phyloP scores from a whole-genome alignment of 2,329 filamentous ascomycete genomes.

The Aspergillus carbonarius region DNA sequence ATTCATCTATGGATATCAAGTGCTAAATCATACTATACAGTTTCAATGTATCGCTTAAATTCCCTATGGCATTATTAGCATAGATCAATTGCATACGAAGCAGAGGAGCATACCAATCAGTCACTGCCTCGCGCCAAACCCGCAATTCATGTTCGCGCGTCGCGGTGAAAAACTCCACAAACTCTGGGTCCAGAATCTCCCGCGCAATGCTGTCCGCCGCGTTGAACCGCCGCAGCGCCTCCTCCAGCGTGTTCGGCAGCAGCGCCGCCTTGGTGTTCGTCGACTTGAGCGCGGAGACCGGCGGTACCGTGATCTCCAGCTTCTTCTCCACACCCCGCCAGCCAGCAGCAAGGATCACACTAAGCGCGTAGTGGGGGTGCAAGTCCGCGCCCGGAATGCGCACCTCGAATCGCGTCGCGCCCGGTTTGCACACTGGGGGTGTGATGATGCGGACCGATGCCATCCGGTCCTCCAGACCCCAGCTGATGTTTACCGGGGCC shows the following conservation, averaged over 20 bases:
- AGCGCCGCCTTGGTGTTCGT: constrained; percentile 42
- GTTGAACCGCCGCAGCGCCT: constrained; percentile 77
- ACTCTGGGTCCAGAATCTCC: constrained; percentile 86
- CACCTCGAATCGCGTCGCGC: constrained; percentile 24
- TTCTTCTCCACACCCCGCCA: constrained; percentile 92
- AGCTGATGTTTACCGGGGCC: constrained; percentile 94
- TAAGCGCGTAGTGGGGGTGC: constrained; percentile 81
- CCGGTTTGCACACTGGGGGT: constrained; percentile 82
- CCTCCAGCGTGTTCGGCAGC: constrained; percentile 77
- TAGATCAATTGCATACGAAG: neutral
- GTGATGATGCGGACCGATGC: constrained; percentile 85
- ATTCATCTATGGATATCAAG: neutral
- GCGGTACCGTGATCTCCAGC: constrained; percentile 75
- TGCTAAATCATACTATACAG: constrained; percentile 48
- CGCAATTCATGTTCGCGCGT: constrained; percentile 86
- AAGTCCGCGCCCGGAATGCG: constrained; percentile 67
- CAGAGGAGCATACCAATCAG: constrained; percentile 70
- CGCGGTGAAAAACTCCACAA: constrained; percentile 93
- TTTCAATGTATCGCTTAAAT: constrained; percentile 72
- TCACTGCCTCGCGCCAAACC: constrained; percentile 91
- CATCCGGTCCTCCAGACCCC: constrained; percentile 90
- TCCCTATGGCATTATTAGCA: constrained; percentile 50
- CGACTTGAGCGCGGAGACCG: constrained; percentile 72
- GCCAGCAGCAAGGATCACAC: constrained; percentile 84
- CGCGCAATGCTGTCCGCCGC: constrained; percentile 77